phyloP scores from a whole-genome alignment of 805 yeast species.

The Cyberlindnera mrakii region DNA sequence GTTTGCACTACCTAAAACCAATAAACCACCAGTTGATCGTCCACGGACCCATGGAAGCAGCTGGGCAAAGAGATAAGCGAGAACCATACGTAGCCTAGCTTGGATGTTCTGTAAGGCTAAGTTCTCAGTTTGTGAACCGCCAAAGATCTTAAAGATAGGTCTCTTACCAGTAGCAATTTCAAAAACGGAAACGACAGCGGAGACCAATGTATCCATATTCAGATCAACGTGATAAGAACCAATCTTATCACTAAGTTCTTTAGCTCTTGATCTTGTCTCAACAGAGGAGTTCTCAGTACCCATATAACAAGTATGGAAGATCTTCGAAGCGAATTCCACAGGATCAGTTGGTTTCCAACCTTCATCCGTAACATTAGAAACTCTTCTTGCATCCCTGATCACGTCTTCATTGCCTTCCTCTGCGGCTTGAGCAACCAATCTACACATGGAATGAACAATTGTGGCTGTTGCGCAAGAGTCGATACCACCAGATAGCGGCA shows the following conservation, averaged over 20 bases:
- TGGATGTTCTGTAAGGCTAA: slow-evolving; percentile 95
- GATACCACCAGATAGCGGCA: slow-evolving; percentile 95
- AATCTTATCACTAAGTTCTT: slow-evolving; percentile 61
- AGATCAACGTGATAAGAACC: slow-evolving; percentile 89
- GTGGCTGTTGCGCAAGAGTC: slow-evolving; percentile 97
- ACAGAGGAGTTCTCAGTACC: slow-evolving; percentile 89
- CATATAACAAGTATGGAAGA: slow-evolving; percentile 92
- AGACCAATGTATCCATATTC: slow-evolving; percentile 83
- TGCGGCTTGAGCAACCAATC: slow-evolving; percentile 70
- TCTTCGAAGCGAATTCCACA: slow-evolving; percentile 62
- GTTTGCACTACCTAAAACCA: slow-evolving; percentile 93
- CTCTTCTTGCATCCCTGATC: slow-evolving; percentile 61
- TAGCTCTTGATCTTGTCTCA: slow-evolving; percentile 83
- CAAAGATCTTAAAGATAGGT: slow-evolving; percentile 87
- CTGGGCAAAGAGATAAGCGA: slow-evolving; percentile 90
- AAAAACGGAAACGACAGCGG: slow-evolving; percentile 68
- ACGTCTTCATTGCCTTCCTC: slow-evolving; percentile 69
- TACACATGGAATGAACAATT: slow-evolving; percentile 91
- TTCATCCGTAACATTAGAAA: slow-evolving; percentile 46
- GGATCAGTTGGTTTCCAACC: slow-evolving; percentile 70
- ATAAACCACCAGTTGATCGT: slow-evolving; percentile 57
- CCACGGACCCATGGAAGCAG: slow-evolving; percentile 92
- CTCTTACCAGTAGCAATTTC: slow-evolving; percentile 85
- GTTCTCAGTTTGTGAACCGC: slow-evolving; percentile 88
- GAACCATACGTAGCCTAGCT: slow-evolving; percentile 92